Base-by-base conservation (phyloP, 495 filamentous ascomycete species). In the Penicillium bovifimosum region DNA sequence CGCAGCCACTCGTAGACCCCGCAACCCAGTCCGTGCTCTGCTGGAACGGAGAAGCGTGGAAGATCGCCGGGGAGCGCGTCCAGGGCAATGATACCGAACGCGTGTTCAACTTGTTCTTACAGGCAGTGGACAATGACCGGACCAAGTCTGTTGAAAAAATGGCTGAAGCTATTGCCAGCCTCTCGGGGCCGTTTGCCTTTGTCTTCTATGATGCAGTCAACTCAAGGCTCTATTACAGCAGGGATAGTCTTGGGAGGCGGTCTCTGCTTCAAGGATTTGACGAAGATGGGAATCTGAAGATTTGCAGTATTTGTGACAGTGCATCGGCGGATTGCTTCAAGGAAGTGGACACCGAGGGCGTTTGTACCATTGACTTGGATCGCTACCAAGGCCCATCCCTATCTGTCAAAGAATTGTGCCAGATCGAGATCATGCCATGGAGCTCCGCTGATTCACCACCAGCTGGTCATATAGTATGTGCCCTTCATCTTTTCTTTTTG, bases 1-100 rank as follows among this genome's bases (percentile, higher is more conserved):
- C 68, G 11, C 93, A 99, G 59, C 93, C 93, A 1, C 77, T 95
- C 16, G 67, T 76, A 34, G 83, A 88, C 58, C 14, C 57, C 5
- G 51, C 56, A 2, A 80, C 76, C n/a, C 78, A 78, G 16, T 92
- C 87, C 8, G 74, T 88, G 10, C 76, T 99, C 13, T 96, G 92
- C 76, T 99, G 93, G 92, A 97, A 97, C 60, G 93, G 93, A n/a
- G 93, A 99, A 65, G 95, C 91, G 8, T 99, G 93, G 93, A 85
- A 78, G 45, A 77, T 95, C 47, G 74, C 72, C 16, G 66, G 77
- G 11, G 52, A 75, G 26, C 46, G 62, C 2, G 71, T 91, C 20
- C 55, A 60, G 20, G 83, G 80, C 33, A 96, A 95, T 65, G 93
- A 99, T 64, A 86, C 87, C 1, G 77, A 87, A 59, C 67, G 67